These are phyloP conservation scores for Plectosphaerella cucumerina DNA, from an alignment of 2,329 filamentous ascomycete genomes.

Conservation along the genomic window DNA sequence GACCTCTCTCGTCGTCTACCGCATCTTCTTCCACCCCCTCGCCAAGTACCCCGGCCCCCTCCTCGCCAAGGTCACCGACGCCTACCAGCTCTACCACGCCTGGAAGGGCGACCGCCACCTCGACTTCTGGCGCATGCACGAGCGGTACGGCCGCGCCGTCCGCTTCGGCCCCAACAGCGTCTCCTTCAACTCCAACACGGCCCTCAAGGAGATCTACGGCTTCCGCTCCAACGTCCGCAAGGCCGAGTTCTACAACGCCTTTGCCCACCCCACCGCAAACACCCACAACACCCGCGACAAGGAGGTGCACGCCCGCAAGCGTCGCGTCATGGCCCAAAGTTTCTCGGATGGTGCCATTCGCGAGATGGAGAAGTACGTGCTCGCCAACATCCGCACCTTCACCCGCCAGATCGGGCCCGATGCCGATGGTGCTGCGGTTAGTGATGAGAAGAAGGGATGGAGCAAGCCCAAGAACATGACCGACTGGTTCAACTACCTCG, in stretches of 20 bases:
- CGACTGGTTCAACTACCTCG: slow-evolving; percentile 58
- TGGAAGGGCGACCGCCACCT: slow-evolving; percentile 72
- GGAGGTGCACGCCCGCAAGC: slow-evolving; percentile 64
- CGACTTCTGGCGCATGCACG: slow-evolving; percentile 66
- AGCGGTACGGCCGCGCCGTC: slow-evolving; percentile 66
- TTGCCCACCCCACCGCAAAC: slow-evolving; percentile 66
- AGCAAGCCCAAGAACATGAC: slow-evolving; percentile 56
- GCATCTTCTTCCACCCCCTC: slow-evolving; percentile 60
- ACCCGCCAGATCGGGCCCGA: slow-evolving; percentile 50
- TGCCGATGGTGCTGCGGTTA: too few relatives aligned
- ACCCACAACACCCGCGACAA: slow-evolving; percentile 71
- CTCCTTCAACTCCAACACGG: slow-evolving; percentile 69
- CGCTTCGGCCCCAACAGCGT: slow-evolving; percentile 75
- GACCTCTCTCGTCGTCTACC: slow-evolving; percentile 44
- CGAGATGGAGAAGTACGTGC: slow-evolving; percentile 64
- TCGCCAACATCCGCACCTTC: slow-evolving; percentile 63
- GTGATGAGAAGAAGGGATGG: slow-evolving; percentile 54
- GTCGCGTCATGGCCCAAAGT: slow-evolving; percentile 66
- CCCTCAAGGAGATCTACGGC: slow-evolving; percentile 64
- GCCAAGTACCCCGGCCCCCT: slow-evolving; percentile 62
- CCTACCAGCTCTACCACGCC: slow-evolving; percentile 67
- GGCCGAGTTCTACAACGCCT: slow-evolving; percentile 69
- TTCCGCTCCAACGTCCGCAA: slow-evolving; percentile 62
- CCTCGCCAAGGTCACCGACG: slow-evolving; percentile 59
- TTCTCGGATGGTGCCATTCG: slow-evolving; percentile 65